Evolutionary conservation across 176 grass and related monocot species (phyloP).

Genomic region (Stipa capillata): DNA sequence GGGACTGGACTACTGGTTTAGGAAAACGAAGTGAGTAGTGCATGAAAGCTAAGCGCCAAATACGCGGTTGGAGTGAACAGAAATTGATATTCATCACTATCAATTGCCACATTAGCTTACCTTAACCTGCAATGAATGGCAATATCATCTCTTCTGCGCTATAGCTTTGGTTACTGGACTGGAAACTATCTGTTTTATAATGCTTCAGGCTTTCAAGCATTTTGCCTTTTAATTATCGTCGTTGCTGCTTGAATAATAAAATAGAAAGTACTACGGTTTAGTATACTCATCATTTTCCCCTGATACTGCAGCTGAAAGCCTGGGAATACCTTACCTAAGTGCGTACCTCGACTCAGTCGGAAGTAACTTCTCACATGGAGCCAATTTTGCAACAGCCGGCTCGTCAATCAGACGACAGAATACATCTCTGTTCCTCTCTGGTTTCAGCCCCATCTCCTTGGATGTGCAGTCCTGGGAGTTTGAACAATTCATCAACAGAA

Average conservation of each 20-base stretch:
- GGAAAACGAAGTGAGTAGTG: background rate
- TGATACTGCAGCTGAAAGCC: conserved; percentile 41
- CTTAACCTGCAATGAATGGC: background rate
- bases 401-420: conserved; percentile 80
- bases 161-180: background rate
- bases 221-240: background rate
- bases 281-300: background rate
- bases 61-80: background rate
- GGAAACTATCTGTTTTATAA: background rate
- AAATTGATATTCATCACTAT: too few relatives aligned
- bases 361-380: conserved; percentile 83
- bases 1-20: too few relatives aligned
- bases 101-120: too few relatives aligned
- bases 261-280: background rate
- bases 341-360: conserved; percentile 86
- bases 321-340: conserved; percentile 68
- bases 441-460: conserved; percentile 82
- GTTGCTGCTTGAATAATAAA: background rate
- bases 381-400: conserved; percentile 87
- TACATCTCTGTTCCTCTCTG: conserved; percentile 57
- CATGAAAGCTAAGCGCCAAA: too few relatives aligned
- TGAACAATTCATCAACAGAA: conserved; percentile 70
- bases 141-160: background rate
- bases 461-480: conserved; percentile 90
- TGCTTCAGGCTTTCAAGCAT: background rate